Base-by-base conservation (phyloP, 805 yeast species). In the Blastobotrys attinorum region DNA sequence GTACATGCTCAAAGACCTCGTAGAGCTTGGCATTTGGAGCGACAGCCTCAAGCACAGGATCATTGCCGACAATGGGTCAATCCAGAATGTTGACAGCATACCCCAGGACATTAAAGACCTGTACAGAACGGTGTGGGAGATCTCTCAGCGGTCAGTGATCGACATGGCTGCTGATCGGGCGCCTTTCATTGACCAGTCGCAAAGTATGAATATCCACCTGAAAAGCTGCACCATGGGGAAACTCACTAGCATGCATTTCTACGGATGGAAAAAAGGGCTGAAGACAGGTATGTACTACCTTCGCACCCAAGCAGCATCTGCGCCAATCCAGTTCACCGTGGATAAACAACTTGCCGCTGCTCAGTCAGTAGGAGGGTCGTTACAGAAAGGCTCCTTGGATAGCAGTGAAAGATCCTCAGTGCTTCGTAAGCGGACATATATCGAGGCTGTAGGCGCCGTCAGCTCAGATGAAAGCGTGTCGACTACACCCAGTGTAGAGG, bases 221-320 rank as follows among this genome's bases (percentile, higher is more conserved):
- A 76, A 75, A 57, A 81, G 79, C 51, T 96, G 96, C 45, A 85
- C 96, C 2, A 82, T 83, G 83, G 89, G 95, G 51, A 90, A 90
- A 63, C 73, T 90, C 59, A 90, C 97, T 3, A 78, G 90, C 47
- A 90, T 92, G 96, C 97, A 90, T 63, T 90, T 90, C 71, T 87
- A 90, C 61, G 96, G 96, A 23, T 90, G 98, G 98, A 81, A 81
- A 70, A 84, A 81, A 67, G 97, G 98, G 42, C 75, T 90, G 61
- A 90, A 90, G 72, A 90, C 98, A 2, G 98, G 98, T 56, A 85
- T 90, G 85, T 90, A 90, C 70, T 90, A 90, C 66, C 71, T 90
- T 61, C 77, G 97, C 66, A 88, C 97, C 1, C 94, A 83, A 69
- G 95, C 97, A 45, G 97, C 97, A 16, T 76, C 95, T 25, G 82